Percentiles rank a stretch among this genome's conserved stretches.
These are phyloP conservation scores for Intubia oerlemansii DNA, from an alignment of 2,329 filamentous ascomycete genomes.

Conservation along the genomic window DNA sequence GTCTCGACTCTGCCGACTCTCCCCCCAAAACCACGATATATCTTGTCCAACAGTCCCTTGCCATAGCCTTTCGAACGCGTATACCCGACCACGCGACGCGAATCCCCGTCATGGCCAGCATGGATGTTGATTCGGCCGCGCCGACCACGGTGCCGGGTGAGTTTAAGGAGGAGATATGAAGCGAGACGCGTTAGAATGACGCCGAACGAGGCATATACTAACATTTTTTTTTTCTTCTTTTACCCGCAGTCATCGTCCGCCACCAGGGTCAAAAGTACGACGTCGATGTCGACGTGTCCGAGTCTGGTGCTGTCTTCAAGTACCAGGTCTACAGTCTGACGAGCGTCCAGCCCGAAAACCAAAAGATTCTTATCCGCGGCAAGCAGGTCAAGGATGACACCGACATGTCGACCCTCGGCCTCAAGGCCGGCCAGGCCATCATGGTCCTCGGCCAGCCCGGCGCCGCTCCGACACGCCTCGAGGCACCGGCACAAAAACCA, in stretches of 20 bases:
- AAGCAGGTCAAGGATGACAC: slow-evolving; percentile 92
- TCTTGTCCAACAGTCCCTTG: too few species aligned
- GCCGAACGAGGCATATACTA: not conserved
- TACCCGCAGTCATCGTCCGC: slow-evolving; percentile 90
- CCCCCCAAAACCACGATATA: too few species aligned
- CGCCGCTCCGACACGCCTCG: slow-evolving; percentile 34
- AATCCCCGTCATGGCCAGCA: slow-evolving; percentile 6
- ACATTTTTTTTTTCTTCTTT: too few species aligned
- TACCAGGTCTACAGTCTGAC: slow-evolving; percentile 89
- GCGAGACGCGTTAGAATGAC: not conserved
- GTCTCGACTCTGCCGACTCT: too few species aligned
- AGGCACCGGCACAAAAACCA: slow-evolving; percentile 57
- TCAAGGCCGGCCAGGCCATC: slow-evolving; percentile 70
- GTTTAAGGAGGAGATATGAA: not conserved
- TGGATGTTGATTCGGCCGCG: slow-evolving; percentile 4
- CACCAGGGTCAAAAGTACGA: slow-evolving; percentile 92
- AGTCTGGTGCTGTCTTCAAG: slow-evolving; percentile 86
- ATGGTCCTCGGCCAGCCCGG: slow-evolving; percentile 95
- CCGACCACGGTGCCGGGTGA: slow-evolving; percentile 2
- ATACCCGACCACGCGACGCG: too few species aligned
- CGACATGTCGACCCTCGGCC: slow-evolving; percentile 59
- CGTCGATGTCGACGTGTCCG: slow-evolving; percentile 68
- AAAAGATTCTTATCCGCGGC: slow-evolving; percentile 89
- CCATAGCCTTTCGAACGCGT: too few species aligned
- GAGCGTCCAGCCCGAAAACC: slow-evolving; percentile 84